phyloP scores from a whole-genome alignment of 2,329 filamentous ascomycete species.

The Aspergillus tamarii region DNA sequence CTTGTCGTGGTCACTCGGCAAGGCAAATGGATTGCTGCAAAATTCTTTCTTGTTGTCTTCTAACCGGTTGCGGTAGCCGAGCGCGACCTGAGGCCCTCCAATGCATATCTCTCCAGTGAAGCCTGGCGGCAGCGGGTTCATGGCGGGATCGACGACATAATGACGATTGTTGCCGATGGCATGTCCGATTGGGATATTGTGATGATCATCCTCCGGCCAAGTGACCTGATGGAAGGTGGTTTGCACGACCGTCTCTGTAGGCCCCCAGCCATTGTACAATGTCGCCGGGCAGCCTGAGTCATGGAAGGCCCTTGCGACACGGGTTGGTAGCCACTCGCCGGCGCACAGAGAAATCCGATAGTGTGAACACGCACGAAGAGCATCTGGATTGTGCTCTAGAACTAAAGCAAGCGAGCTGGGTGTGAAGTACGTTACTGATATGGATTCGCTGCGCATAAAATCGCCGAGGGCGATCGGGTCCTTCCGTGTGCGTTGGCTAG shows the following conservation, averaged over 20 bases:
- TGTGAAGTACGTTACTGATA: slow-evolving; percentile 6
- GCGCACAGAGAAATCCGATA: not conserved
- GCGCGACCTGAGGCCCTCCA: slow-evolving; percentile 3
- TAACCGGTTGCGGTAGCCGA: not conserved
- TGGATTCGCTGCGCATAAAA: not conserved
- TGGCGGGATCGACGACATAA: slow-evolving; percentile 3
- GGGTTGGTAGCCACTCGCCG: slow-evolving; percentile 6
- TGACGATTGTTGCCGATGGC: slow-evolving; percentile 1
- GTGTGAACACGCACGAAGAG: not conserved
- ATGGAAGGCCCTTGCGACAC: not conserved
- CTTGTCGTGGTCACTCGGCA: not conserved
- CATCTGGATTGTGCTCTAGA: slow-evolving; percentile 1
- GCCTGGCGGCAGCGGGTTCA: not conserved
- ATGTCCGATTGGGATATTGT: slow-evolving; percentile 3
- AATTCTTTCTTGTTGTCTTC: slow-evolving; percentile 2
- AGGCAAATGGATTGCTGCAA: not conserved
- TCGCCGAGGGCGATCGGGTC: not conserved
- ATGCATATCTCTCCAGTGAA: slow-evolving; percentile 7
- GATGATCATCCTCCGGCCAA: not conserved
- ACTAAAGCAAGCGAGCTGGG: slow-evolving; percentile 6
- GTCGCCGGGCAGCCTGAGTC: not conserved
- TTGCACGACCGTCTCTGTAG: slow-evolving; percentile 2
- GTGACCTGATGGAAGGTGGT: slow-evolving; percentile 5
- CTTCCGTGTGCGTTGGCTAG: not conserved
- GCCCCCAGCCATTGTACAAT: slow-evolving; percentile 5